Percentiles rank a stretch among this genome's conserved stretches.
These are phyloP conservation scores for Fusarium napiforme DNA, from an alignment of 2,329 filamentous ascomycete genomes.

Conservation along the genomic window DNA sequence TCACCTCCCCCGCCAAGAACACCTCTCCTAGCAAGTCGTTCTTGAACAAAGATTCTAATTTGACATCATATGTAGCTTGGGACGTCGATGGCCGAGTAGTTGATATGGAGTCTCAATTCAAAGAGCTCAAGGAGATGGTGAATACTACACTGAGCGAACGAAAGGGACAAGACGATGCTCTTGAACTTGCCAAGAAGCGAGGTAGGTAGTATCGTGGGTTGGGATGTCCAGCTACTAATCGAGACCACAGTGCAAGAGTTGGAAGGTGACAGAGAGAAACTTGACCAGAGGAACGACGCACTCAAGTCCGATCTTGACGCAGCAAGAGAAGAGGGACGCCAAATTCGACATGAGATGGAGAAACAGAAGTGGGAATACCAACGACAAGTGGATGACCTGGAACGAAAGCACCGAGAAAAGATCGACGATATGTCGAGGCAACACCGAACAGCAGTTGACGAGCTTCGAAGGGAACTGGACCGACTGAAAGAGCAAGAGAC, in stretches of 20 bases:
- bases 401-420: constrained; percentile 50
- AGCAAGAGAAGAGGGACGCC: constrained; percentile 51
- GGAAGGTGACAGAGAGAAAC: constrained; percentile 58
- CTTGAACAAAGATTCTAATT: constrained; percentile 80
- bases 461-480: constrained; percentile 59
- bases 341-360: constrained; percentile 51
- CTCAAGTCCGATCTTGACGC: constrained; percentile 73
- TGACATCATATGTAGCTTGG: constrained; percentile 73
- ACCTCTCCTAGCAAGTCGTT: constrained; percentile 63
- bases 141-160: constrained; percentile 74
- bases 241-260: constrained; percentile 57
- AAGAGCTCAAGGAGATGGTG: constrained; percentile 77
- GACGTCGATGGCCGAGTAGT: constrained; percentile 82
- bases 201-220: constrained; percentile 62
- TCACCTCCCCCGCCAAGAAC: constrained; percentile 53
- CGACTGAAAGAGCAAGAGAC: constrained; percentile 57
- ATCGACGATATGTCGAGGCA: constrained; percentile 51
- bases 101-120: constrained; percentile 79
- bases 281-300: constrained; percentile 58
- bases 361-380: constrained; percentile 51
- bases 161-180: constrained; percentile 76
- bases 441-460: constrained; percentile 49
- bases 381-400: constrained; percentile 66
- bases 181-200: constrained; percentile 78
- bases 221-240: neutral